Evolutionary conservation across 2,329 filamentous ascomycete genomes (phyloP).

Genomic region (Colletotrichum sp.): DNA sequence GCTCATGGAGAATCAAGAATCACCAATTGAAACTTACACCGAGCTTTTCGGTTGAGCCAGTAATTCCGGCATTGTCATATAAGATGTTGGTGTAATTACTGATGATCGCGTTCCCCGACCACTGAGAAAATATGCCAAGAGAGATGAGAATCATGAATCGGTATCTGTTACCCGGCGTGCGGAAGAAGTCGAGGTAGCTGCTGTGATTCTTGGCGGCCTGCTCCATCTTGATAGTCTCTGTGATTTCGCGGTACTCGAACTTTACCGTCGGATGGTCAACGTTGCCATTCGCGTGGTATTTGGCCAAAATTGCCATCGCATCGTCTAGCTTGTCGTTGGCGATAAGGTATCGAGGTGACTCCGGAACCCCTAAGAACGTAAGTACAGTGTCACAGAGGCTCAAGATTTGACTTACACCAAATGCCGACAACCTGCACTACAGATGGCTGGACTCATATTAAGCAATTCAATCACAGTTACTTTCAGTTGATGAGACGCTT

Average conservation of each 20-base stretch:
- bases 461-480: neutral
- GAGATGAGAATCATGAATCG: conserved; percentile 57
- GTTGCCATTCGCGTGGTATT: conserved; percentile 36
- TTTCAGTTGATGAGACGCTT: neutral
- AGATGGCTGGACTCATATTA: conserved; percentile 37
- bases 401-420: conserved; percentile 34
- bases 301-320: conserved; percentile 38
- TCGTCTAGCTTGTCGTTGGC: conserved; percentile 40
- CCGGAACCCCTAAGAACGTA: conserved; percentile 37
- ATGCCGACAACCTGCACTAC: conserved; percentile 56
- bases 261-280: conserved; percentile 55
- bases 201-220: conserved; percentile 49
- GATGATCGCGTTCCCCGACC: conserved; percentile 64
- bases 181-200: conserved; percentile 59
- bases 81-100: conserved; percentile 55
- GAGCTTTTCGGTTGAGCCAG: conserved; percentile 58
- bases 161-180: conserved; percentile 62
- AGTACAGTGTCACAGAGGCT: neutral
- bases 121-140: conserved; percentile 65
- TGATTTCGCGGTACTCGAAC: conserved; percentile 65
- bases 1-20: neutral
- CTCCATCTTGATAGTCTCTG: conserved; percentile 60
- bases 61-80: conserved; percentile 59
- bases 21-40: conserved; percentile 35
- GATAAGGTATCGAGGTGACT: conserved; percentile 47